phyloP scores from a whole-genome alignment of 1,284 basidiomycete genomes.

The Vanrija humicola region DNA sequence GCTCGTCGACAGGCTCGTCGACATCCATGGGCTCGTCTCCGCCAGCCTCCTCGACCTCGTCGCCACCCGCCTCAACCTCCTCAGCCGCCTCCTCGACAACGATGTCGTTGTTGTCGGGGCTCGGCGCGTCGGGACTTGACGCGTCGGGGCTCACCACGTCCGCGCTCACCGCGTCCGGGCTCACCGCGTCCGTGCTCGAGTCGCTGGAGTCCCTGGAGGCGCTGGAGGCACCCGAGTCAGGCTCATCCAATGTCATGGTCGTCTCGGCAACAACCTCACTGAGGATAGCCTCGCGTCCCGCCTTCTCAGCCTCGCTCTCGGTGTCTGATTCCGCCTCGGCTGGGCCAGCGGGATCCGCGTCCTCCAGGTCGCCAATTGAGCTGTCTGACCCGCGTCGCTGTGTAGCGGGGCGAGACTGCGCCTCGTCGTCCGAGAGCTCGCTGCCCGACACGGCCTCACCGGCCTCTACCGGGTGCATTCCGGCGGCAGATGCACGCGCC shows the following conservation, averaged over 20 bases:
- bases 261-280: not conserved
- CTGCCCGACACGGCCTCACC: constrained; percentile 10
- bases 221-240: not conserved
- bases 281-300: not conserved
- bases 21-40: constrained; percentile 7
- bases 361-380: constrained; percentile 36
- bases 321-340: constrained; percentile 4
- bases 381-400: constrained; percentile 25
- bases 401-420: not conserved
- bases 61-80: no score
- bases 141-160: not conserved
- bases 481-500: constrained; percentile 31
- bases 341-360: constrained; percentile 6
- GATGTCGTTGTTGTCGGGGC: not conserved
- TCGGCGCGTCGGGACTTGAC: no score
- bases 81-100: not conserved
- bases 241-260: not conserved
- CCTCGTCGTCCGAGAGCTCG: constrained; percentile 18
- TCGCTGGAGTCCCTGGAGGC: no score
- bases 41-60: no score
- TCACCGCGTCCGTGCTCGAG: not conserved
- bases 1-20: not conserved
- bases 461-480: constrained; percentile 24
- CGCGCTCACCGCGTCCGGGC: not conserved
- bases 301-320: constrained; percentile 17